A percentile compares a stretch with the other conserved stretches of the same genome.
These are phyloP conservation scores for Aureobasidium sp. DNA, from an alignment of 2,329 filamentous ascomycete genomes.

Conservation along the genomic window DNA sequence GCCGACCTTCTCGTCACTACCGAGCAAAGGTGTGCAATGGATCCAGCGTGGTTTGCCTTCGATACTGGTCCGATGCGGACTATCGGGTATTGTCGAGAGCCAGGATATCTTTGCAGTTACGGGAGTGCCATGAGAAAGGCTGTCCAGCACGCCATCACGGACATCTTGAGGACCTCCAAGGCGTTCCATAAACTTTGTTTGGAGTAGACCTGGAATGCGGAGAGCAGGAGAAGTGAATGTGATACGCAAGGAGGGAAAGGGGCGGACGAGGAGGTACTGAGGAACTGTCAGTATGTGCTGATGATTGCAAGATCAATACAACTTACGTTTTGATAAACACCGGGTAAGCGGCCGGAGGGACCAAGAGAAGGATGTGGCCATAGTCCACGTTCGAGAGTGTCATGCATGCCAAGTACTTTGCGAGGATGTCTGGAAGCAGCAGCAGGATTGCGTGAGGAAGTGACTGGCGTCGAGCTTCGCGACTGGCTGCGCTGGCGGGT, in stretches of 20 bases:
- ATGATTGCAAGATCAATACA: not conserved
- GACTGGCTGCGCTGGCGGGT: slow-evolving; percentile 18
- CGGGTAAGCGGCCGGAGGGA: slow-evolving; percentile 29
- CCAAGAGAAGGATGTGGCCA: slow-evolving; percentile 29
- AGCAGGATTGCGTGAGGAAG: slow-evolving; percentile 15
- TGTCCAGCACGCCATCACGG: slow-evolving; percentile 33
- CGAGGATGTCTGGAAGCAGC: slow-evolving; percentile 13
- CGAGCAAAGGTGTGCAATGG: slow-evolving; percentile 39
- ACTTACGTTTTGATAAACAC: slow-evolving; percentile 32
- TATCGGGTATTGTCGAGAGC: slow-evolving; percentile 23
- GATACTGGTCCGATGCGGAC: slow-evolving; percentile 8
- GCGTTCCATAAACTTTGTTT: slow-evolving; percentile 38
- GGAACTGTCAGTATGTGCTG: not conserved
- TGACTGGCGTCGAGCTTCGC: slow-evolving; percentile 16
- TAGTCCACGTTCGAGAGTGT: slow-evolving; percentile 22
- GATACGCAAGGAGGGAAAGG: slow-evolving; percentile 58
- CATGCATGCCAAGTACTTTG: slow-evolving; percentile 28
- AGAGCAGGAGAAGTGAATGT: slow-evolving; percentile 63
- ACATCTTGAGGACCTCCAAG: slow-evolving; percentile 35
- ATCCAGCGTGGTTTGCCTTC: slow-evolving; percentile 35
- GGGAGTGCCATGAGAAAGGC: slow-evolving; percentile 32
- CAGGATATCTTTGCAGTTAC: slow-evolving; percentile 41
- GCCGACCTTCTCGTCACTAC: slow-evolving; percentile 36
- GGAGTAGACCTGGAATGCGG: slow-evolving; percentile 59
- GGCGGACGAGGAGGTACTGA: slow-evolving; percentile 58